These are phyloP conservation scores for Puccinia coronata DNA, from an alignment of 1,284 basidiomycete species.

Conservation along the genomic window DNA sequence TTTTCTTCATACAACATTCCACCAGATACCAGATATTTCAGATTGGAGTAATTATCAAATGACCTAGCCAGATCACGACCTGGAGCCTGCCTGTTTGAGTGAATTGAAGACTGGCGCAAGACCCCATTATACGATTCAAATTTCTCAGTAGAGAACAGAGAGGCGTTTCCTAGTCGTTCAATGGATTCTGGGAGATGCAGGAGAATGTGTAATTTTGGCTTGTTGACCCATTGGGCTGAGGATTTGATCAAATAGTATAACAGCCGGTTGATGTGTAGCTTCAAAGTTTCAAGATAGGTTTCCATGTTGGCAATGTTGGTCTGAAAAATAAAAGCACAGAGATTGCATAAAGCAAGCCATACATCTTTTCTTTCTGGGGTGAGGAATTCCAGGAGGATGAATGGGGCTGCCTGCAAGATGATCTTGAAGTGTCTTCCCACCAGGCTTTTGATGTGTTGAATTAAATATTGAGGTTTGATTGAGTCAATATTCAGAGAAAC, in stretches of 20 bases:
- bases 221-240: conserved; percentile 51
- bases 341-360: conserved; percentile 58
- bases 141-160: conserved; percentile 3
- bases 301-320: conserved; percentile 58
- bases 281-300: neutral
- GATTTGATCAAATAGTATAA: conserved; percentile 56
- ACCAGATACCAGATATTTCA: neutral
- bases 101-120: neutral
- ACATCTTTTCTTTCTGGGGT: conserved; percentile 52
- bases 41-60: neutral
- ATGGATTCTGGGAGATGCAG: conserved; percentile 50
- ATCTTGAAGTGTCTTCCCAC: conserved; percentile 59
- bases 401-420: conserved; percentile 60
- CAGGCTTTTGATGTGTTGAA: conserved; percentile 58
- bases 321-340: conserved; percentile 60
- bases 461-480: conserved; percentile 54
- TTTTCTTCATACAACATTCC: neutral
- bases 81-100: conserved; percentile 17
- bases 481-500: conserved; percentile 10
- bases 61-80: neutral
- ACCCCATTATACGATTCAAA: conserved; percentile 16
- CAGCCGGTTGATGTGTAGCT: conserved; percentile 57
- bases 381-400: conserved; percentile 59
- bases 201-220: conserved; percentile 23
- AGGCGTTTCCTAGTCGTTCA: neutral